Evolutionary conservation across 192 early-diverging fungal genomes (phyloP).

Genomic region (Allomyces javanicus): DNA sequence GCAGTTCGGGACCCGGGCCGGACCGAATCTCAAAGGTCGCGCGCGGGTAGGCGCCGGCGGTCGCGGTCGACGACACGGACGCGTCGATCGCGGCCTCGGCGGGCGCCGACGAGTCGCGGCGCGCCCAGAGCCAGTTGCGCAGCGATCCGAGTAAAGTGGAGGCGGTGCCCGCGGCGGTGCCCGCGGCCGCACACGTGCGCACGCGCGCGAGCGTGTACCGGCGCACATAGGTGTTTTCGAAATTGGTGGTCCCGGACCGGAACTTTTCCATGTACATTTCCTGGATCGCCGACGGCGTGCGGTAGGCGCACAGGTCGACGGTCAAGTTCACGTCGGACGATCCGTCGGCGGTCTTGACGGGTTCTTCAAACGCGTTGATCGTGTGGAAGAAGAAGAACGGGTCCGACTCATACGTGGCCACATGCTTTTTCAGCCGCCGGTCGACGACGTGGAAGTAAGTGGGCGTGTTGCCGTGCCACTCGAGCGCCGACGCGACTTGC

Average conservation of each 20-base stretch:
- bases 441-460: slow-evolving; percentile 55
- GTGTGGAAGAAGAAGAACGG: slow-evolving; percentile 38
- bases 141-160: too few species aligned
- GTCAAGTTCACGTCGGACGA: slow-evolving; percentile 1
- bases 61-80: background rate
- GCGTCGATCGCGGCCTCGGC: background rate
- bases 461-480: slow-evolving; percentile 33
- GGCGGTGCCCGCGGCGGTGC: background rate
- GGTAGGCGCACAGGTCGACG: background rate
- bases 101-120: background rate
- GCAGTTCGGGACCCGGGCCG: slow-evolving; percentile 7
- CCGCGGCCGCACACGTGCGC: background rate
- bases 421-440: slow-evolving; percentile 37
- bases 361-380: slow-evolving; percentile 22
- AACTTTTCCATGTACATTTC: background rate
- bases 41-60: background rate
- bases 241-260: background rate
- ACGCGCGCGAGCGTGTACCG: background rate
- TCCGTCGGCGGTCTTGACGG: background rate
- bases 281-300: slow-evolving; percentile 4
- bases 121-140: background rate
- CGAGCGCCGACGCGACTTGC: slow-evolving; percentile 46
- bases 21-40: background rate
- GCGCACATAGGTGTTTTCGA: background rate
- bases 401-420: slow-evolving; percentile 45